A percentile compares a stretch with the other conserved stretches of the same genome.
Conservation (phyloP, 2,329 filamentous ascomycete genomes). For the Pseudocercospora fuligena region DNA sequence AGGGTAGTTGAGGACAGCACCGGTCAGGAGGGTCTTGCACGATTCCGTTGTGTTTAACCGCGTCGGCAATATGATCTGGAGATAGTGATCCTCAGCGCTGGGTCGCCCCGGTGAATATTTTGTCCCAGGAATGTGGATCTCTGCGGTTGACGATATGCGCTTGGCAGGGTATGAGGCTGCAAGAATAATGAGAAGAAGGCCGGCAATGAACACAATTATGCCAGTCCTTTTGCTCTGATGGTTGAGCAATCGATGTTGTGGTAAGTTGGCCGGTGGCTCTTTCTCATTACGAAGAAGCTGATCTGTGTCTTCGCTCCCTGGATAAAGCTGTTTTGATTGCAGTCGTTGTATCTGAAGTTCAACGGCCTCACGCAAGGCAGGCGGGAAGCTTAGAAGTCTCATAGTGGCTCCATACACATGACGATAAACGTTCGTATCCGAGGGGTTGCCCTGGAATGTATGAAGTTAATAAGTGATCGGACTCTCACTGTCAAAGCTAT, state of each 20-base stretch:
- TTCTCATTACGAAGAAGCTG: conserved; percentile 6
- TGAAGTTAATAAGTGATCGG: background rate
- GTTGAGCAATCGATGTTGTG: background rate
- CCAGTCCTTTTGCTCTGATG: background rate
- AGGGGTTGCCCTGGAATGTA: background rate
- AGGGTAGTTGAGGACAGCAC: conserved; percentile 21
- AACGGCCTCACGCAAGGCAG: conserved; percentile 7
- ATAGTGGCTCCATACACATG: background rate
- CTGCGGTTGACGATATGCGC: background rate
- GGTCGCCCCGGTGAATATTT: background rate
- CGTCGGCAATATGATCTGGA: conserved; percentile 22
- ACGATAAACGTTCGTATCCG: background rate
- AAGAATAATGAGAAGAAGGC: background rate
- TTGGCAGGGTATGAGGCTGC: background rate
- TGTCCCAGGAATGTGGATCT: background rate
- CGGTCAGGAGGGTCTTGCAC: conserved; percentile 24
- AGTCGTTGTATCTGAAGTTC: conserved; percentile 4
- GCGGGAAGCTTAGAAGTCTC: conserved; percentile 9
- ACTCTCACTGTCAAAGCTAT: background rate
- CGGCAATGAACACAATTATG: background rate
- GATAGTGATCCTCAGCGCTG: conserved; percentile 16
- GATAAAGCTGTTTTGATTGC: background rate
- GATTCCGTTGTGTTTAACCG: conserved; percentile 12
- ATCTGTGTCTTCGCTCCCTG: background rate
- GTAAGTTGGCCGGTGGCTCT: background rate